Base-by-base conservation (phyloP, 2,329 filamentous ascomycete species). In the Blastomyces parvus region DNA sequence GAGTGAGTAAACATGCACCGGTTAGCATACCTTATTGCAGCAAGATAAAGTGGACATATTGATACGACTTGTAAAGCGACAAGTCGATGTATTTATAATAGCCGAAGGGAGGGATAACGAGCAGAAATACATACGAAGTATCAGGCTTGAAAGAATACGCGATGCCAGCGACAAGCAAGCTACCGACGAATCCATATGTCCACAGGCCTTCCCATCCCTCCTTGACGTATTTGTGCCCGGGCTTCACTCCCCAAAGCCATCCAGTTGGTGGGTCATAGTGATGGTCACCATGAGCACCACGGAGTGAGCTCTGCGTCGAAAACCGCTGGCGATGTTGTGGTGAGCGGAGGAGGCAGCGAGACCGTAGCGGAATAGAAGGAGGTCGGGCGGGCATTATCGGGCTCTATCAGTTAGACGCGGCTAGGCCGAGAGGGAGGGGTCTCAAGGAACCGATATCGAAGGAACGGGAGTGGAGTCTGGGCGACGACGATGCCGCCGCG, bases 111-210 rank as follows among this genome's bases (percentile, higher is more conserved):
- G 6, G 6, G 7, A 6, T 25, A 33, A 53, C 61, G 65, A 91
- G 55, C 33, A 17, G 53, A 60, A 65, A 91, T 27, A 59, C 92
- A 81, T 83, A 99, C 94, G 91, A 96, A 67, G 93, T 97, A 83
- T 99, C 94, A 61, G 94, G 94, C 86, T 97, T 97, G 77, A 94
- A 97, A 66, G 90, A 91, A 80, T 96, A 91, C 68, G 89, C 90
- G 68, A 97, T 82, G 66, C 84, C 86, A 62, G 87, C 88, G 68
- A 91, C 81, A 36, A 86, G 78, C 72, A 96, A 79, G 72, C 86
- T 88, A 62, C 90, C 90, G 75, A 87, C 89, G 78, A 96, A 91
- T 59, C 92, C 91, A 75, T 89, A 90, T 75, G 88, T 88, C 81
- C 88, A 92, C 63, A 91, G 79, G 69, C 83, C 86, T 83, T 99